Evolutionary conservation across 2,329 filamentous ascomycete species (phyloP), one percentile per base, ranked within the genome.

Genomic region (Epichloe coenophiala): DNA sequence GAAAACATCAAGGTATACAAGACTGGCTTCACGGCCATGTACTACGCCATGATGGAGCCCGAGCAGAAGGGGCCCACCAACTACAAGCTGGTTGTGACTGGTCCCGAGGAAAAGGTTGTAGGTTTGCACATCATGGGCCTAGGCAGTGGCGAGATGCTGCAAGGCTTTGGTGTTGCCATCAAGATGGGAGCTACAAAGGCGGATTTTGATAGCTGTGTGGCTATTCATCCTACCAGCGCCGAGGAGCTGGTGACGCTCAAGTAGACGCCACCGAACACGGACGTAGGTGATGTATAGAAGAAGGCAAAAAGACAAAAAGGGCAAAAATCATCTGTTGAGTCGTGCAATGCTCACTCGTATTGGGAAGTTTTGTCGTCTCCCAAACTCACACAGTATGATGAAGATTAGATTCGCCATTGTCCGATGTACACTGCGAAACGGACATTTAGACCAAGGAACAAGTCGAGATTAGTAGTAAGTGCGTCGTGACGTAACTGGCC

Each of bases 21-120:
- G 68, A 84, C 84, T 11, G 77, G 71, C 65, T 94, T 94, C 70
- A 86, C 82, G 9, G 86, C 81, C 62, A 87, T 94, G 86, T 94
- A 88, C 75, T 94, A 90, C 67, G 77, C 84, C 56, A 89, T 94
- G 84, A 88, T 91, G 82, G 84, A 89, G 54, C 78, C 75, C 2
- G 83, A 86, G 55, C 73, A 89, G 49, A 94, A 93, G 77, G 82
- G 72, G 0, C 86, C 86, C 0, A 90, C 86, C 11, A 80, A 76
- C 52, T 94, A 90, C 74, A 94, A 94, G 77, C 73, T 94, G 51
- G 71, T 94, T 57, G 84, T 81, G 59, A 72, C 75, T 11, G 86
- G 87, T 1, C 80, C 83, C 19, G 81, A 93, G 56, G 85, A 94
- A 73, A 87, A 82, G 72, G 83, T 95, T 19, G 84, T 95, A 4